Base-by-base conservation (phyloP, 2,329 filamentous ascomycete genomes). In the Bipolaris gigantea region DNA sequence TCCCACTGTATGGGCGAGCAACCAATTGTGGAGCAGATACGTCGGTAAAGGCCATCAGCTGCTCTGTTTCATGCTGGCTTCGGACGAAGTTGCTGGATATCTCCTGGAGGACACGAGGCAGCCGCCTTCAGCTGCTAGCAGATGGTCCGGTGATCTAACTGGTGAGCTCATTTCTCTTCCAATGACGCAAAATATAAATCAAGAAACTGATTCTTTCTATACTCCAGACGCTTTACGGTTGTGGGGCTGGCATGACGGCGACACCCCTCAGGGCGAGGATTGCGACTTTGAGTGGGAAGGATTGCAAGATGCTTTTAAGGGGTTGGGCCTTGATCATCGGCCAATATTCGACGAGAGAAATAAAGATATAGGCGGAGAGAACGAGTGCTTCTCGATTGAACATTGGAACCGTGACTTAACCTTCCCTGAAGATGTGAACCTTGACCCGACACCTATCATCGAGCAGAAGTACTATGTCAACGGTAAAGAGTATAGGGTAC, bases 41-140 rank as follows among this genome's bases (percentile, higher is more conserved):
- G 19, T 55, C 7, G 18, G 40, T 1, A 66, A 64, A 27, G 65
- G 63, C 3, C 23, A 47, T 0, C 53, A 43, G 3, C 48, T 67
- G 1, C 32, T 50, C 11, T 62, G 59, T 34, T 42, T 59, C n/a
- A 65, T 67, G 57, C 39, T 50, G 1, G 62, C 56, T 2, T 54
- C 57, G 1, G 65, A 66, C 18, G n/a, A 19, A 9, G 56, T 36
- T 5, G 65, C 65, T 7, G 63, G 63, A 10, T 53, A 32, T 11
- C 51, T 60, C 19, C 19, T 35, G 11, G 13, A 48, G 15, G 57
- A 63, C 15, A 54, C 36, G 0, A 41, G 57, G 4, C 43, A 34
- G 2, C 63, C 61, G 6, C 60, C 61, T 16, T 66, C 64, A 3
- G 61, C 58, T 8, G 47, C 51, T 3, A 67, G 62, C 33, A 33